A percentile compares a stretch with the other conserved stretches of the same genome.
These are phyloP conservation scores for Imleria badia DNA, from an alignment of 768 basidiomycete genomes.

Conservation along the genomic window DNA sequence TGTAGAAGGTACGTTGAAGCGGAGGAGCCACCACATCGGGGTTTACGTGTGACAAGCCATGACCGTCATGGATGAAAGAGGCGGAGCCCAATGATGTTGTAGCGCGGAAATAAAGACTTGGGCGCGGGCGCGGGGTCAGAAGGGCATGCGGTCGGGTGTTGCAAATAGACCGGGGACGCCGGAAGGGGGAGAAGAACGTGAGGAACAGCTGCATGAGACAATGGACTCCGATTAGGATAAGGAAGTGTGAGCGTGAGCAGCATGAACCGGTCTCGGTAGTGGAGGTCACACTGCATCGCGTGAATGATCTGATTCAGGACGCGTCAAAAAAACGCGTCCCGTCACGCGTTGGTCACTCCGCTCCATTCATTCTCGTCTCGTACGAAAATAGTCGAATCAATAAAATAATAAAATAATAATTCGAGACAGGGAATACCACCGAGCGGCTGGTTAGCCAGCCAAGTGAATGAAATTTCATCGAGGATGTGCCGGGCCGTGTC, in stretches of 20 bases:
- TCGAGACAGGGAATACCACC: slow-evolving; percentile 18
- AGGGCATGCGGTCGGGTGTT: slow-evolving; percentile 22
- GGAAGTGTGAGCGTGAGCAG: slow-evolving; percentile 13
- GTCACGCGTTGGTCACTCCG: slow-evolving; percentile 25
- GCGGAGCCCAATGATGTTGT: slow-evolving; percentile 8
- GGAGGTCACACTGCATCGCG: slow-evolving; percentile 8
- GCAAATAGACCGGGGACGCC: slow-evolving; percentile 27
- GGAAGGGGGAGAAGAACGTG: slow-evolving; percentile 17
- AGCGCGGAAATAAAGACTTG: slow-evolving; percentile 27
- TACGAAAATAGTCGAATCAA: slow-evolving; percentile 5
- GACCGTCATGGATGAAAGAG: slow-evolving; percentile 13
- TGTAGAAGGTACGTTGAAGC: slow-evolving; percentile 8
- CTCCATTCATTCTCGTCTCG: slow-evolving; percentile 15
- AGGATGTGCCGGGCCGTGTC: neutral
- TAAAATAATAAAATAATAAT: slow-evolving; percentile 9
- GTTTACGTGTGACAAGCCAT: slow-evolving; percentile 26
- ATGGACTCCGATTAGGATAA: slow-evolving; percentile 24
- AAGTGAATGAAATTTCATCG: slow-evolving; percentile 16
- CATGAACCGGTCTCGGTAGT: slow-evolving; percentile 13
- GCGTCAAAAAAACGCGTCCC: slow-evolving; percentile 25
- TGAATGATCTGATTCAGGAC: slow-evolving; percentile 20
- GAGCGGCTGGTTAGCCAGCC: slow-evolving; percentile 4
- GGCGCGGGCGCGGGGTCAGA: slow-evolving; percentile 21
- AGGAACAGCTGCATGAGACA: slow-evolving; percentile 24
- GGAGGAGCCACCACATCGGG: slow-evolving; percentile 20